phyloP scores from a whole-genome alignment of 2,329 filamentous ascomycete species.

The Fusarium anguioides region DNA sequence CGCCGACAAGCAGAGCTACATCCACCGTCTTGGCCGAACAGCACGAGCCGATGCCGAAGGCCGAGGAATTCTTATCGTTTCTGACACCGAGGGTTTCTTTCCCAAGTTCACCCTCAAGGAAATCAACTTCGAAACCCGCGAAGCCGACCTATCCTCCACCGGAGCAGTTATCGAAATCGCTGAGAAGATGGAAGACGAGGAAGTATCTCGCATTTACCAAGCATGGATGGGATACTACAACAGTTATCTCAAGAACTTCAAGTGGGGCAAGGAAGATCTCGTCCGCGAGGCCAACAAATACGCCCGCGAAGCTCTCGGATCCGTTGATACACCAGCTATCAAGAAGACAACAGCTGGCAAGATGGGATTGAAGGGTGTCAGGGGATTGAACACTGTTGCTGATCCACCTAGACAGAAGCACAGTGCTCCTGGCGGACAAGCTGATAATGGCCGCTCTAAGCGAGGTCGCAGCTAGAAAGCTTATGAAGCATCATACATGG shows the following conservation, averaged over 20 bases:
- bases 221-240: constrained; percentile 69
- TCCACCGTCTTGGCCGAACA: constrained; percentile 75
- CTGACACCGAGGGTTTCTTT: constrained; percentile 63
- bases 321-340: constrained; percentile 59
- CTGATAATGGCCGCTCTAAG: constrained; percentile 15
- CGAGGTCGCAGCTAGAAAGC: constrained; percentile 16
- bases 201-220: constrained; percentile 63
- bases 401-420: constrained; percentile 52
- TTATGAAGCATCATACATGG: too few species aligned
- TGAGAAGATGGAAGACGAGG: constrained; percentile 56
- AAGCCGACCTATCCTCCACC: constrained; percentile 58
- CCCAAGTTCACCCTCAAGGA: constrained; percentile 62
- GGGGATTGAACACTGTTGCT: constrained; percentile 60
- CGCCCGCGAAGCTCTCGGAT: constrained; percentile 60
- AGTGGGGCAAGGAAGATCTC: constrained; percentile 57
- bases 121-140: constrained; percentile 62
- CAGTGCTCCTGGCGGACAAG: constrained; percentile 19
- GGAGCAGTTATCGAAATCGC: constrained; percentile 54
- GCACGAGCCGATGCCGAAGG: constrained; percentile 73
- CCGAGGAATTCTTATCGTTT: constrained; percentile 70
- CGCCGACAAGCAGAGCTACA: constrained; percentile 70
- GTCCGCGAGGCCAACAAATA: constrained; percentile 64
- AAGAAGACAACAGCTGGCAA: constrained; percentile 62
- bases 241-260: constrained; percentile 58
- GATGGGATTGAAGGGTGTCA: constrained; percentile 67